Evolutionary conservation across 176 grass and related monocot genomes (phyloP).

Genomic region (Bothriochloa decipiens): DNA sequence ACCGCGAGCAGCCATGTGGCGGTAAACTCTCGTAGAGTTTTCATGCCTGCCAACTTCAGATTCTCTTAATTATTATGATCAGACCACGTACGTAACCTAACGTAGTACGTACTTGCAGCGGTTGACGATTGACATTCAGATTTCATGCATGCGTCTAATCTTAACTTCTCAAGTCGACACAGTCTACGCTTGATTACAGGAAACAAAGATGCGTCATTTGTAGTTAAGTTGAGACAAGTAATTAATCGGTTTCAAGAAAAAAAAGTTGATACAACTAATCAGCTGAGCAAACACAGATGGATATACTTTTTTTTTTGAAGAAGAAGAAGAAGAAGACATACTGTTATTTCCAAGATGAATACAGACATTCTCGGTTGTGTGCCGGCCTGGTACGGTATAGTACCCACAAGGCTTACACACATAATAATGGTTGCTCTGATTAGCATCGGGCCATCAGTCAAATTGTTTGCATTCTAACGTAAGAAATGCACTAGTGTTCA

Average conservation of each 20-base stretch:
- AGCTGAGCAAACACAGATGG: not conserved
- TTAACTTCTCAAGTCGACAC: not conserved
- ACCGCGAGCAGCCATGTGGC: constrained; percentile 13
- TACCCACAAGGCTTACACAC: no score
- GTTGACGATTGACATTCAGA: constrained; percentile 19
- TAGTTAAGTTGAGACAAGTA: not conserved
- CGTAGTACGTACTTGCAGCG: not conserved
- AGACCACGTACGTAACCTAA: not conserved
- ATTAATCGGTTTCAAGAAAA: no score
- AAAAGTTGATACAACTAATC: not conserved
- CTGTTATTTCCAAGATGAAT: no score
- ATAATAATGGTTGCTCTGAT: not conserved
- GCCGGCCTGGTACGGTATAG: no score
- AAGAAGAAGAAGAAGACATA: no score
- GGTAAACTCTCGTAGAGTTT: constrained; percentile 9
- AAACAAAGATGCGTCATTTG: not conserved
- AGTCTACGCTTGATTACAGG: not conserved
- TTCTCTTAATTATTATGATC: constrained; percentile 22
- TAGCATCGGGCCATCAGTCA: not conserved
- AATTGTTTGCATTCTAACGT: not conserved
- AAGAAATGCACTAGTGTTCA: not conserved
- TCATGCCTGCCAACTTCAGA: not conserved
- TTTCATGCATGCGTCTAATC: not conserved
- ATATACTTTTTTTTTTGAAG: not conserved
- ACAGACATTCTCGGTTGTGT: no score